Conservation (phyloP, 2,329 filamentous ascomycete genomes). For the Emmonsia crescens region DNA sequence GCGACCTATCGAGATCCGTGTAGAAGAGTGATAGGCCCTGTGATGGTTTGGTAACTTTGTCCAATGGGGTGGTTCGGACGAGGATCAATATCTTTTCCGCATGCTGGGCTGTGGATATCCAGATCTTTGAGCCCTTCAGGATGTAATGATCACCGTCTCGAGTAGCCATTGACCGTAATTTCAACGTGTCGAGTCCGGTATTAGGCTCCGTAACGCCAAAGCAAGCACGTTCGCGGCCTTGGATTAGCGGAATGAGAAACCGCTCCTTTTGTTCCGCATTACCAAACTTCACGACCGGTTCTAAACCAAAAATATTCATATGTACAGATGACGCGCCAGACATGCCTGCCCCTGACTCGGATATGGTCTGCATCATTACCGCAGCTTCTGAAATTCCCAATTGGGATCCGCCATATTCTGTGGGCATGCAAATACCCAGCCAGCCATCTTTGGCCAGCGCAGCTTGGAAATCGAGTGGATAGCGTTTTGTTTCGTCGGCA, state of each 20-base stretch:
- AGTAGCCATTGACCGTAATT: constrained; percentile 63
- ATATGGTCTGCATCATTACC: constrained; percentile 40
- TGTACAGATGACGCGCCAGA: constrained; percentile 35
- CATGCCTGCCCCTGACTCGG: constrained; percentile 36
- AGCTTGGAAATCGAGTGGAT: constrained; percentile 32
- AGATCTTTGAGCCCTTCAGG: constrained; percentile 75
- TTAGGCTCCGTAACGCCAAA: constrained; percentile 90
- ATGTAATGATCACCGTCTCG: constrained; percentile 55
- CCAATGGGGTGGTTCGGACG: constrained; percentile 31
- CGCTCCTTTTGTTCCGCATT: constrained; percentile 73
- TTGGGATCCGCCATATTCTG: constrained; percentile 32
- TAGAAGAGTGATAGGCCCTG: constrained; percentile 38
- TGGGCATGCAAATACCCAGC: constrained; percentile 37
- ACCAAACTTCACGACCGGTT: constrained; percentile 54
- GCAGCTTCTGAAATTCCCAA: constrained; percentile 35
- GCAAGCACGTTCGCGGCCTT: constrained; percentile 69
- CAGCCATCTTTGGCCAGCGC: constrained; percentile 34
- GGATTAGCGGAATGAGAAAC: constrained; percentile 68
- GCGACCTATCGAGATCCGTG: constrained; percentile 29
- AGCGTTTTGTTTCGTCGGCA: constrained; percentile 27
- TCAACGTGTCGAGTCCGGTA: constrained; percentile 77
- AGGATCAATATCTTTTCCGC: constrained; percentile 37
- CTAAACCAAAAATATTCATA: constrained; percentile 40
- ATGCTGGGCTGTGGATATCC: constrained; percentile 52
- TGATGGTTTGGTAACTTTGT: constrained; percentile 32